A percentile compares a stretch with the other conserved stretches of the same genome.
phyloP scores from a whole-genome alignment of 805 yeast genomes.

The Candida ficus region DNA sequence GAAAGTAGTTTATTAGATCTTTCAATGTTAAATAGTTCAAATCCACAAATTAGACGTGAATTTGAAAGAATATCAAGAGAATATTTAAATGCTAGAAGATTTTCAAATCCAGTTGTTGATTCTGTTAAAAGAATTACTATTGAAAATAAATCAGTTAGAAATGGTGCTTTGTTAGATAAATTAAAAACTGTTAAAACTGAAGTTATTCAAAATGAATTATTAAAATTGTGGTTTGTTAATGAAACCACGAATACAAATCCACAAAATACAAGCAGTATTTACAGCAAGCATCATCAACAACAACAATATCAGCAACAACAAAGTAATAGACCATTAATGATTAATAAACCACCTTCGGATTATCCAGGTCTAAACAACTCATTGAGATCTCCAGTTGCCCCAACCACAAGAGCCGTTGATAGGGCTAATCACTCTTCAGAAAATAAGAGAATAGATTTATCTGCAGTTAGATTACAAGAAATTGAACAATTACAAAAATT shows the following conservation, averaged over 20 bases:
- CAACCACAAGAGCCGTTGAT: constrained; percentile 38
- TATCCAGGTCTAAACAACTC: background rate
- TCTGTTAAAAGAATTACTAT: constrained; percentile 47
- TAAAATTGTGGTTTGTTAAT: constrained; percentile 22
- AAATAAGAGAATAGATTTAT: constrained; percentile 23
- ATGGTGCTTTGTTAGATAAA: background rate
- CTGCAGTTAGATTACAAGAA: constrained; percentile 20
- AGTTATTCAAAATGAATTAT: constrained; percentile 16
- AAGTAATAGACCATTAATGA: constrained; percentile 6
- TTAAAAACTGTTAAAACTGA: constrained; percentile 12
- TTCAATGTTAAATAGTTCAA: constrained; percentile 12
- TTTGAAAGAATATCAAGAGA: constrained; percentile 75
- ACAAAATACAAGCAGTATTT: constrained; percentile 2
- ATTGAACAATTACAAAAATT: constrained; percentile 21
- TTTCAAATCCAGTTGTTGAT: constrained; percentile 64
- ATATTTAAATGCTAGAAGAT: constrained; percentile 61
- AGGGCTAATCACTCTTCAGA: constrained; percentile 24
- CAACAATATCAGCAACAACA: constrained; percentile 16
- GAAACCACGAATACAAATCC: constrained; percentile 10
- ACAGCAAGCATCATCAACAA: constrained; percentile 12
- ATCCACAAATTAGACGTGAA: constrained; percentile 60
- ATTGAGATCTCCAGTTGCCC: constrained; percentile 22
- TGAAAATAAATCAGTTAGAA: background rate
- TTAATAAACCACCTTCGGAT: constrained; percentile 1
- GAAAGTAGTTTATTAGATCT: constrained; percentile 67